Evolutionary conservation across 257 asterid species (phyloP).

Genomic region (Solanum commersonii): DNA sequence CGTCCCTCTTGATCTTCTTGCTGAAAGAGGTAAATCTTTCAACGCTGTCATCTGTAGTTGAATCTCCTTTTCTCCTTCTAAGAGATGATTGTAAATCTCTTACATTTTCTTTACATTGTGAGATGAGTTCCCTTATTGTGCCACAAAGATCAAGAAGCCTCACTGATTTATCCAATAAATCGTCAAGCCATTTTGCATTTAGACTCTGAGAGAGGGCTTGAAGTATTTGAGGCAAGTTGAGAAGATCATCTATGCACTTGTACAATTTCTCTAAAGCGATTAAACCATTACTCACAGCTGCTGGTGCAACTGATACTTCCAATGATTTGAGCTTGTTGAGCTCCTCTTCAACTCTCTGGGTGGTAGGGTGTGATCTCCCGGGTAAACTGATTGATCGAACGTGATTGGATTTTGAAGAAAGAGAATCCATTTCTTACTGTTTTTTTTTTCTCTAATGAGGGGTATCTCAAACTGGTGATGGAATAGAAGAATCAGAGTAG

Average conservation of each 20-base stretch:
- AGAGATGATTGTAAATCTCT: constrained; percentile 20
- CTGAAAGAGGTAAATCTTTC: background rate
- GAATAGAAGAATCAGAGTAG: background rate
- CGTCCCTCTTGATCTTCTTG: constrained; percentile 8
- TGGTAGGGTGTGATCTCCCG: background rate
- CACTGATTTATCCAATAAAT: constrained; percentile 14
- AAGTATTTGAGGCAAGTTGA: background rate
- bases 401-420: background rate
- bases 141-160: constrained; percentile 20
- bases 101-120: constrained; percentile 9
- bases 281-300: background rate
- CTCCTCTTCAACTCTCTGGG: background rate
- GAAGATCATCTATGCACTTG: background rate
- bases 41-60: background rate
- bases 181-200: background rate
- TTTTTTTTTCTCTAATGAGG: background rate
- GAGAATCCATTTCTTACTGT: background rate
- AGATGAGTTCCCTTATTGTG: constrained; percentile 1
- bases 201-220: background rate
- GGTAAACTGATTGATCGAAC: background rate
- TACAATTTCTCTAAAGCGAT: background rate
- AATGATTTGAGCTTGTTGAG: background rate
- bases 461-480: background rate
- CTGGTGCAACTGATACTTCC: background rate
- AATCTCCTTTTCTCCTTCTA: constrained; percentile 21